Percentiles rank a stretch among this genome's conserved stretches.
Conservation (phyloP, 345 rosid genomes). For the Gynandropsis gynandra region DNA sequence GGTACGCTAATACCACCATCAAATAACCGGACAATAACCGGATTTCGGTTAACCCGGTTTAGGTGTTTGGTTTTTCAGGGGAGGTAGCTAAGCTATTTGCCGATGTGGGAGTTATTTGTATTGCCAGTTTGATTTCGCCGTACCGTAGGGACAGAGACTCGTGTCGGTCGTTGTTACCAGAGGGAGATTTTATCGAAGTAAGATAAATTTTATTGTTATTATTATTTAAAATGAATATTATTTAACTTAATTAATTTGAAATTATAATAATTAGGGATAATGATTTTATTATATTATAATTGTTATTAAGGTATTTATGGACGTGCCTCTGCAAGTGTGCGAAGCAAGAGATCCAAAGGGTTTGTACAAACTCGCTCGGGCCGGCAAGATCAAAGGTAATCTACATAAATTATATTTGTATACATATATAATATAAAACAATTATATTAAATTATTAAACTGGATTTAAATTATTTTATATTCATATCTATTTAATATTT, state of each 20-base stretch:
- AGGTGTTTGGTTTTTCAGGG: slow-evolving; percentile 31
- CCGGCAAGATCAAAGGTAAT: slow-evolving; percentile 76
- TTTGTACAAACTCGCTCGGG: slow-evolving; percentile 81
- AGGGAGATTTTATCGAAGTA: slow-evolving; percentile 77
- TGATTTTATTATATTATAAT: too few relatives aligned
- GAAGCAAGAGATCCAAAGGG: slow-evolving; percentile 88
- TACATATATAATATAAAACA: too few relatives aligned
- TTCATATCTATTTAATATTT: too few relatives aligned
- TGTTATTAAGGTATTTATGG: slow-evolving; percentile 57
- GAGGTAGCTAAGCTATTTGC: slow-evolving; percentile 85
- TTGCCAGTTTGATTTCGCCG: slow-evolving; percentile 80
- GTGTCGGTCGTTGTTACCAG: slow-evolving; percentile 60
- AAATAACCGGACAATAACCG: too few relatives aligned
- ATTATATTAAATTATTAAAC: too few relatives aligned
- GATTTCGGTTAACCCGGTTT: slow-evolving; percentile 2
- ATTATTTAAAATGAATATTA: too few relatives aligned
- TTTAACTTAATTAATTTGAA: too few relatives aligned
- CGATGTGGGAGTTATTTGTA: slow-evolving; percentile 76
- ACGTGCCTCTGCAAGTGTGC: slow-evolving; percentile 61
- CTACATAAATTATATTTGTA: slow-evolving; percentile 6
- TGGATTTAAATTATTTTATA: too few relatives aligned
- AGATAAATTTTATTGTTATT: background rate
- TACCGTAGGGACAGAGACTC: slow-evolving; percentile 63
- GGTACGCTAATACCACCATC: slow-evolving; percentile 27
- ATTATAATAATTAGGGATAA: too few relatives aligned